These are phyloP conservation scores for Penicillium palitans DNA, from an alignment of 2,329 filamentous ascomycete species.

Conservation along the genomic window DNA sequence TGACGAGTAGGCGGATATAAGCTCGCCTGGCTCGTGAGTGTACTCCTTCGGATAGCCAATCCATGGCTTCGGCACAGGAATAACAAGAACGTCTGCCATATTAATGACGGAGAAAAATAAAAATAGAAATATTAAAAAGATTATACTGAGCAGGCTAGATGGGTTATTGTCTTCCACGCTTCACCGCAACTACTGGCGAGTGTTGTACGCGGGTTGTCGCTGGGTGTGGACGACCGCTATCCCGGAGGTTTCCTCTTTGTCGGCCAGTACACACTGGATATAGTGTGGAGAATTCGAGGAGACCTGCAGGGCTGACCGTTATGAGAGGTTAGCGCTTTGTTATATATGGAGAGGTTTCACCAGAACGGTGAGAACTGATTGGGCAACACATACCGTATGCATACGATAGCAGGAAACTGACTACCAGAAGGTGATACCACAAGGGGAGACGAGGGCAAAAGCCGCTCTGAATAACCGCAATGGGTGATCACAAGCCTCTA, in stretches of 20 bases:
- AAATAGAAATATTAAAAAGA: background rate
- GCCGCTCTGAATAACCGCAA: background rate
- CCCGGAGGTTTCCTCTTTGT: slow-evolving; percentile 13
- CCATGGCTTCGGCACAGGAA: slow-evolving; percentile 15
- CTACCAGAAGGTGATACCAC: background rate
- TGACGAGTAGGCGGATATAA: slow-evolving; percentile 4
- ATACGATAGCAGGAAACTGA: background rate
- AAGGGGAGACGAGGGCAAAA: background rate
- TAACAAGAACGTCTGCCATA: slow-evolving; percentile 20
- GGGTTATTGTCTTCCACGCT: slow-evolving; percentile 7
- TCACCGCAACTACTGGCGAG: slow-evolving; percentile 31
- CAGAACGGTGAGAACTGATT: slow-evolving; percentile 9
- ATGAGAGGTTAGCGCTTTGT: slow-evolving; percentile 20
- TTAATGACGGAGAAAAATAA: background rate
- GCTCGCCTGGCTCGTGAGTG: background rate
- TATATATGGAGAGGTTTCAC: slow-evolving; percentile 28
- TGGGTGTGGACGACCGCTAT: slow-evolving; percentile 24
- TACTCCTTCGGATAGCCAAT: slow-evolving; percentile 7
- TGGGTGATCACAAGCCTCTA: too few species aligned
- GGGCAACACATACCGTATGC: slow-evolving; percentile 11
- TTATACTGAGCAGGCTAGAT: background rate
- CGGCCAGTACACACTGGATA: slow-evolving; percentile 19
- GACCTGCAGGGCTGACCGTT: slow-evolving; percentile 29
- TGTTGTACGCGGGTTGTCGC: slow-evolving; percentile 29
- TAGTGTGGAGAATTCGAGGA: slow-evolving; percentile 21